Evolutionary conservation across 2,329 filamentous ascomycete genomes (phyloP).

Genomic region (Microthyrium microscopicum): DNA sequence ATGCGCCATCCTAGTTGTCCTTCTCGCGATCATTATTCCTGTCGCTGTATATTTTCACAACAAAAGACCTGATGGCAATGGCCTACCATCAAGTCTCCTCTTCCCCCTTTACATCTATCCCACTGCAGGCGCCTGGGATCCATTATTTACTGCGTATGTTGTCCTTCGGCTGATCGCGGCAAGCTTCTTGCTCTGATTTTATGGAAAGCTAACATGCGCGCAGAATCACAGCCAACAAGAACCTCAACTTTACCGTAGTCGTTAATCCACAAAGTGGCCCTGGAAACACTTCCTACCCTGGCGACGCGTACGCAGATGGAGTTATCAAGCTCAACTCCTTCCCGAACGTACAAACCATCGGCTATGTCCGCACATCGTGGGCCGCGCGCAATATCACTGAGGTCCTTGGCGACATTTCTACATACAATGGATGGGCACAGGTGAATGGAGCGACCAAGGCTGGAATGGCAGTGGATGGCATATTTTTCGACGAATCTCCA

Average conservation of each 20-base stretch:
- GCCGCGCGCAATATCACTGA: not conserved
- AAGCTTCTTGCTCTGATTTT: too few species aligned
- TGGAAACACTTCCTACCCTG: not conserved
- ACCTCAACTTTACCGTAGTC: not conserved
- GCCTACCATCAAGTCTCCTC: too few species aligned
- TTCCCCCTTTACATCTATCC: constrained; percentile 35
- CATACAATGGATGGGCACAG: constrained; percentile 3
- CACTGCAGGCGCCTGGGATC: constrained; percentile 27
- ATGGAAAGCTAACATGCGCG: too few species aligned
- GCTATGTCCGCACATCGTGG: constrained; percentile 1
- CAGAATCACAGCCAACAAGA: too few species aligned
- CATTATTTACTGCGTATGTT: constrained; percentile 28
- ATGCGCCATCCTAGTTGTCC: too few species aligned
- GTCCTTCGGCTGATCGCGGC: too few species aligned
- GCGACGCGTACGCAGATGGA: not conserved
- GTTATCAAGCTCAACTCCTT: constrained; percentile 1
- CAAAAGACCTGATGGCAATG: too few species aligned
- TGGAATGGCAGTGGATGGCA: constrained; percentile 1
- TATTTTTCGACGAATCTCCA: constrained; percentile 3
- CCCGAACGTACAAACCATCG: constrained; percentile 1
- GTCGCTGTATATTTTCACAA: too few species aligned
- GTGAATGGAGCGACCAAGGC: too few species aligned
- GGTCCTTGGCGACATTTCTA: not conserved
- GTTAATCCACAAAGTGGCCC: constrained; percentile 1
- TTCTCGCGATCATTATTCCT: too few species aligned